Evolutionary conservation across 2,329 filamentous ascomycete species (phyloP).

Genomic region (Xylaria sp.): DNA sequence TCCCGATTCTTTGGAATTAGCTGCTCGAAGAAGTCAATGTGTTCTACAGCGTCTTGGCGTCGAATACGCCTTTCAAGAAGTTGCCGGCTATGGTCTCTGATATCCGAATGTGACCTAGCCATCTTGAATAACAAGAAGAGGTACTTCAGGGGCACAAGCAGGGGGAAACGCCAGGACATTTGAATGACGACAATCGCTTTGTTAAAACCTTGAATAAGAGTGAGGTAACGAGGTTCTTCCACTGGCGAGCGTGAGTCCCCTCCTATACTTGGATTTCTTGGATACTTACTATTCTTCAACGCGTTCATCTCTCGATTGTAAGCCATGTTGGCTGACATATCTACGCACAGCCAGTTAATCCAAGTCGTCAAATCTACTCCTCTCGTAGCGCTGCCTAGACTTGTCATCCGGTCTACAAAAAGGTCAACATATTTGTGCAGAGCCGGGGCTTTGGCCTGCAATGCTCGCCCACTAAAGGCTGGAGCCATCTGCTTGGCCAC

Average conservation of each 20-base stretch:
- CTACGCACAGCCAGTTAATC: slow-evolving; percentile 29
- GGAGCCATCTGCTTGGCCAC: slow-evolving; percentile 32
- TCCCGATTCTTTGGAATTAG: slow-evolving; percentile 1
- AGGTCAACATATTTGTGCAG: slow-evolving; percentile 30
- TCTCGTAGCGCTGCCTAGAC: neutral
- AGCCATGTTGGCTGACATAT: slow-evolving; percentile 28
- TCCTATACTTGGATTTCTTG: neutral
- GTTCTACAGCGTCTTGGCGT: neutral
- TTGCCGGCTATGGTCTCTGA: slow-evolving; percentile 1
- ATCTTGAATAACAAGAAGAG: neutral
- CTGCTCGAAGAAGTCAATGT: slow-evolving; percentile 25
- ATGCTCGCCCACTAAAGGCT: slow-evolving; percentile 31
- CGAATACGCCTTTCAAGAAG: slow-evolving; percentile 10
- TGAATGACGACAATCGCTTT: slow-evolving; percentile 15
- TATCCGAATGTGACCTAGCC: neutral
- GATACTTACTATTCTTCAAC: slow-evolving; percentile 13
- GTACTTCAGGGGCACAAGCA: slow-evolving; percentile 21
- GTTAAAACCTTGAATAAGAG: slow-evolving; percentile 20
- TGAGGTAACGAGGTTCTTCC: slow-evolving; percentile 16
- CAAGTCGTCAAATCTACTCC: slow-evolving; percentile 24
- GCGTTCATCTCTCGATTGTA: slow-evolving; percentile 17
- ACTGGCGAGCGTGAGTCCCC: neutral
- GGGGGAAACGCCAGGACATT: slow-evolving; percentile 22
- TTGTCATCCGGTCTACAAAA: slow-evolving; percentile 25
- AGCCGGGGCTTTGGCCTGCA: slow-evolving; percentile 27